Conservation (phyloP, 352 stramenopile genomes). For the Phytophthora colocasiae region DNA sequence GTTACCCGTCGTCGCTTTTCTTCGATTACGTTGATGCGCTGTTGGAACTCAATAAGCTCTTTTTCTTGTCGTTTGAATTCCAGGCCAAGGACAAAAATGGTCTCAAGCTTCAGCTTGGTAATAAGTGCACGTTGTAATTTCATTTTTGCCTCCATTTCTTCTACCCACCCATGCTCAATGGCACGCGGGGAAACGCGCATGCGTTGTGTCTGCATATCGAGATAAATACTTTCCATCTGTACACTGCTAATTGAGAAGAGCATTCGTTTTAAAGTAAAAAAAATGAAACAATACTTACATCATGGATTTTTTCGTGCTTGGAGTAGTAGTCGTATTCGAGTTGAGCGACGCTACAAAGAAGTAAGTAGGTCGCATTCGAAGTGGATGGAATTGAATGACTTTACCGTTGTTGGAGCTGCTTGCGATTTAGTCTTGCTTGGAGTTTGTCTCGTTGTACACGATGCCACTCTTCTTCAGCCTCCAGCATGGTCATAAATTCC, state of each 20-base stretch:
- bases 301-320: conserved; percentile 64
- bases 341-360: conserved; percentile 50
- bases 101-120: conserved; percentile 63
- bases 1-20: conserved; percentile 58
- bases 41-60: conserved; percentile 40
- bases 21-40: conserved; percentile 48
- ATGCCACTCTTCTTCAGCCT: conserved; percentile 78
- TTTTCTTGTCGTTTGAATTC: conserved; percentile 66
- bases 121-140: conserved; percentile 62
- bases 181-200: conserved; percentile 76
- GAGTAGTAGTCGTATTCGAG: conserved; percentile 73
- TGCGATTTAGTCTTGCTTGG: conserved; percentile 53
- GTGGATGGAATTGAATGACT: conserved; percentile 6
- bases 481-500: conserved; percentile 74
- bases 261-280: not conserved
- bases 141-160: conserved; percentile 86
- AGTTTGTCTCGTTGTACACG: conserved; percentile 66
- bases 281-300: conserved; percentile 47
- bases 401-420: conserved; percentile 64
- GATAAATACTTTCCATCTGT: conserved; percentile 81
- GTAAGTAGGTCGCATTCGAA: not conserved
- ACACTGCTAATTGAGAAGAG: not conserved
- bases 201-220: conserved; percentile 83
- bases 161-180: conserved; percentile 83
- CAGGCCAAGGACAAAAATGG: conserved; percentile 64